Evolutionary conservation across 768 basidiomycete species (phyloP).

Genomic region (Hygrocybe coccinea): DNA sequence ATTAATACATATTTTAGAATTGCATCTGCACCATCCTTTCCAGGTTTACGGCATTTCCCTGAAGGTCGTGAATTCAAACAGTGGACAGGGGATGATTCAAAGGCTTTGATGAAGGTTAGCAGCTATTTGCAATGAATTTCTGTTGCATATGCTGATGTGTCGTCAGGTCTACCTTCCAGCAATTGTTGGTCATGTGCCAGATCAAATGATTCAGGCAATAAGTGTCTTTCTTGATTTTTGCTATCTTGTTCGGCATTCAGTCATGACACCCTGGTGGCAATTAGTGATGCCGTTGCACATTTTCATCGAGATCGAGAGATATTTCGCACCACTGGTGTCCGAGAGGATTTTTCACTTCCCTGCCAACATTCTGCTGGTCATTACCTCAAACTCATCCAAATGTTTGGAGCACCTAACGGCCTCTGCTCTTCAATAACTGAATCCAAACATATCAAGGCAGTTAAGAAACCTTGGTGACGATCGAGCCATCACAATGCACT

Average conservation of each 20-base stretch:
- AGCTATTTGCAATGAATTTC: not conserved
- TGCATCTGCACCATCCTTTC: slow-evolving; percentile 3
- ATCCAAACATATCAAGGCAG: slow-evolving; percentile 30
- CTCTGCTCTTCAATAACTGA: slow-evolving; percentile 33
- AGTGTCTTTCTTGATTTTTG: slow-evolving; percentile 22
- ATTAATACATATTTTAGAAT: not conserved
- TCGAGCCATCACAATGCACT: slow-evolving; percentile 30
- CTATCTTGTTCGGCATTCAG: slow-evolving; percentile 17
- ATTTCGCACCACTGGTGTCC: slow-evolving; percentile 10
- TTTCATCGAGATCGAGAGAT: slow-evolving; percentile 15
- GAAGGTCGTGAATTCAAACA: slow-evolving; percentile 10
- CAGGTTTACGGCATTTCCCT: slow-evolving; percentile 7
- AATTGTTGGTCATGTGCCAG: slow-evolving; percentile 15
- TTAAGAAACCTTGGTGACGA: slow-evolving; percentile 33
- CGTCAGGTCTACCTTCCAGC: slow-evolving; percentile 20
- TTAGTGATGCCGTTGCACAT: slow-evolving; percentile 3
- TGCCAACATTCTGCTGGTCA: slow-evolving; percentile 23
- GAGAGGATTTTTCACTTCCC: slow-evolving; percentile 15
- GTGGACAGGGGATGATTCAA: slow-evolving; percentile 12
- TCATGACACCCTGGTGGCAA: not conserved
- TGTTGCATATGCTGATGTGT: not conserved
- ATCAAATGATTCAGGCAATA: slow-evolving; percentile 11
- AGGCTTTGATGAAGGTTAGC: slow-evolving; percentile 11
- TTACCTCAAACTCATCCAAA: slow-evolving; percentile 14
- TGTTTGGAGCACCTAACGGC: slow-evolving; percentile 27